These are phyloP conservation scores for Penicillium sp. DNA, from an alignment of 2,329 filamentous ascomycete genomes.

Conservation along the genomic window DNA sequence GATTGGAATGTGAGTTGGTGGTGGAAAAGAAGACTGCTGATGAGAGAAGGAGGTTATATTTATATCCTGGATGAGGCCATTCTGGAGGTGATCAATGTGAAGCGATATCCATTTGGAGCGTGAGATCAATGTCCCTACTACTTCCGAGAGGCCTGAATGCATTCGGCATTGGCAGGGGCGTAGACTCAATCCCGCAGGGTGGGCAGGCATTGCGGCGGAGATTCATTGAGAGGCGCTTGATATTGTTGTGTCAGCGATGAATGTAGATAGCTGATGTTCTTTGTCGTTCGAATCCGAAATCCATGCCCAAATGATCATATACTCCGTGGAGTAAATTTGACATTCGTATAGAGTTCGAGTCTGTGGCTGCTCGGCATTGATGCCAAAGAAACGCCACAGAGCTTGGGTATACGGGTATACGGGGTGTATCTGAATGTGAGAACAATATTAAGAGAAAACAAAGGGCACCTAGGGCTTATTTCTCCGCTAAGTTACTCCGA, in stretches of 20 bases:
- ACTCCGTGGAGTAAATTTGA: not conserved
- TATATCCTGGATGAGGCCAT: not conserved
- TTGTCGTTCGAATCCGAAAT: not conserved
- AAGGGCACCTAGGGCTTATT: not conserved
- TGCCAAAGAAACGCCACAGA: not conserved
- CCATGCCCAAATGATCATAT: no score
- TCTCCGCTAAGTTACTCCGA: not conserved
- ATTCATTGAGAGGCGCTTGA: not conserved
- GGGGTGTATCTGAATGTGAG: not conserved
- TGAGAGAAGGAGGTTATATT: not conserved
- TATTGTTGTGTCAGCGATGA: slow-evolving; percentile 7
- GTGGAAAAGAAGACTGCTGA: slow-evolving; percentile 5
- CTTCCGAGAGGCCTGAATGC: not conserved
- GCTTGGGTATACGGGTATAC: not conserved
- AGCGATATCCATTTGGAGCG: not conserved
- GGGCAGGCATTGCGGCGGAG: not conserved
- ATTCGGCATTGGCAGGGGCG: not conserved
- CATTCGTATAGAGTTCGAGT: not conserved
- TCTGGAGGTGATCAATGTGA: not conserved
- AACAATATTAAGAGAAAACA: slow-evolving; percentile 9
- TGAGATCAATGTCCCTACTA: not conserved
- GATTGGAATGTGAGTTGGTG: slow-evolving; percentile 13
- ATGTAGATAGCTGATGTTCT: not conserved
- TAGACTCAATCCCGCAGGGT: not conserved
- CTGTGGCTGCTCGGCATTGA: not conserved